These are phyloP conservation scores for Penicillium turbatum DNA, from an alignment of 495 filamentous ascomycete species.

Conservation along the genomic window DNA sequence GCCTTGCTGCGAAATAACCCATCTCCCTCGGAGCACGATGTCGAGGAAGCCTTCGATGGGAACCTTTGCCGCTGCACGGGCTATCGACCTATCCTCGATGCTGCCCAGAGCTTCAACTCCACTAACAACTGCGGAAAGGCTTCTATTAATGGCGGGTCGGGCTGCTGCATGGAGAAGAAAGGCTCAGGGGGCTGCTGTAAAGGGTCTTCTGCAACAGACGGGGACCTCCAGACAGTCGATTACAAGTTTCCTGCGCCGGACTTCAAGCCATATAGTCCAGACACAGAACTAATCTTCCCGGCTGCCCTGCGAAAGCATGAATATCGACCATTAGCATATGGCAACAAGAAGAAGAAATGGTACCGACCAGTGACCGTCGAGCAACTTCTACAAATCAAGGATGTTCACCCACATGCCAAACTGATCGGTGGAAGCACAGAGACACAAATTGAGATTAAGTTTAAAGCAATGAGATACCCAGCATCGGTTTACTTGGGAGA, in stretches of 20 bases:
- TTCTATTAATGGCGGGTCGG: conserved; percentile 43
- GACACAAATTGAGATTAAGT: conserved; percentile 97
- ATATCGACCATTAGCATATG: conserved; percentile 77
- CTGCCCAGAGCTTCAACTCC: conserved; percentile 60
- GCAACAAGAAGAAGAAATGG: conserved; percentile 94
- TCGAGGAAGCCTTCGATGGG: conserved; percentile 57
- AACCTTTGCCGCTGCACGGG: conserved; percentile 96
- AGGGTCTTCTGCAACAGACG: conserved; percentile 12
- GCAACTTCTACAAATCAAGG: conserved; percentile 89
- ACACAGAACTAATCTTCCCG: conserved; percentile 94
- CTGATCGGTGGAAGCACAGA: conserved; percentile 95
- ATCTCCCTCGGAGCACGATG: conserved; percentile 25
- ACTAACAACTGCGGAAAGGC: conserved; percentile 40
- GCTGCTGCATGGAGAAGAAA: conserved; percentile 53
- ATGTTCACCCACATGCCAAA: conserved; percentile 78
- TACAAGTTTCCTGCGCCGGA: conserved; percentile 42
- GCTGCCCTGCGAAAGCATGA: conserved; percentile 76
- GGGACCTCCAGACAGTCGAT: conserved; percentile 19
- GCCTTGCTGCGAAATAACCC: conserved; percentile 67
- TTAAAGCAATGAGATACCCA: conserved; percentile 89
- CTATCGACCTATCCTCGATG: conserved; percentile 90
- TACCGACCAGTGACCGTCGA: conserved; percentile 82
- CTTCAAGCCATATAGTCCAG: conserved; percentile 88
- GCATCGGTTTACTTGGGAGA: conserved; percentile 91
- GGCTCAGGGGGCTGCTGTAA: conserved; percentile 41